Conservation (phyloP, 108 stramenopile genomes). For the Discostella stelligeroides region DNA sequence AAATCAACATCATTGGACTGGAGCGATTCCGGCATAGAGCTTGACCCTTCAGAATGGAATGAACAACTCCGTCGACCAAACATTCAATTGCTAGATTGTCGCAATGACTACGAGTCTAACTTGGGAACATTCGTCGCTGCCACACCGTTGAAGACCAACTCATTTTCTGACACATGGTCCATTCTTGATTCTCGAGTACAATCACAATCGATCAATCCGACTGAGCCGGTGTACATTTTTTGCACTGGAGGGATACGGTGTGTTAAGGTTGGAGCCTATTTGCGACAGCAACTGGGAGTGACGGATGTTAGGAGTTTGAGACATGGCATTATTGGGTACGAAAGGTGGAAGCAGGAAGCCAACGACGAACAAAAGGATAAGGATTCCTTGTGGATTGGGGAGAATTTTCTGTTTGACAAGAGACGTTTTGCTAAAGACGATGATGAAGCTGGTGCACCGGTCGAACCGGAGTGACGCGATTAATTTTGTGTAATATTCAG, state of each 20-base stretch:
- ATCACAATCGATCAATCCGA: slow-evolving; percentile 48
- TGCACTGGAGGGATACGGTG: slow-evolving; percentile 92
- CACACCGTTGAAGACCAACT: slow-evolving; percentile 63
- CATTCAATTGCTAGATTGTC: slow-evolving; percentile 58
- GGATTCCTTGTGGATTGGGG: slow-evolving; percentile 50
- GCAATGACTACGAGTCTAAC: slow-evolving; percentile 78
- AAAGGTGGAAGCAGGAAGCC: slow-evolving; percentile 35
- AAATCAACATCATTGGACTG: slow-evolving; percentile 44
- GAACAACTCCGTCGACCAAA: slow-evolving; percentile 36
- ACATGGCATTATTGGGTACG: slow-evolving; percentile 81
- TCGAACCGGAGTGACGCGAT: not conserved
- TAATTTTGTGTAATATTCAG: not conserved
- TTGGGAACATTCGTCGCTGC: slow-evolving; percentile 68
- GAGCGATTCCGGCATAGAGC: slow-evolving; percentile 53
- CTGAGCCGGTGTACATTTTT: slow-evolving; percentile 69
- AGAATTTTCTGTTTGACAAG: slow-evolving; percentile 72
- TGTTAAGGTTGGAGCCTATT: slow-evolving; percentile 81
- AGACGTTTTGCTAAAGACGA: slow-evolving; percentile 39
- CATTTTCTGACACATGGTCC: slow-evolving; percentile 75
- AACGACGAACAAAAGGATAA: slow-evolving; percentile 1
- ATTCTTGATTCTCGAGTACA: slow-evolving; percentile 51
- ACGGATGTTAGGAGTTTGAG: slow-evolving; percentile 68
- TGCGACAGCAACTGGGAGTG: slow-evolving; percentile 76
- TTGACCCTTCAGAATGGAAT: slow-evolving; percentile 58
- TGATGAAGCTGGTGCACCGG: not conserved